phyloP scores from a whole-genome alignment of 225 moss, liverwort and hornwort species.

The Pseudisothecium myosuroides region DNA sequence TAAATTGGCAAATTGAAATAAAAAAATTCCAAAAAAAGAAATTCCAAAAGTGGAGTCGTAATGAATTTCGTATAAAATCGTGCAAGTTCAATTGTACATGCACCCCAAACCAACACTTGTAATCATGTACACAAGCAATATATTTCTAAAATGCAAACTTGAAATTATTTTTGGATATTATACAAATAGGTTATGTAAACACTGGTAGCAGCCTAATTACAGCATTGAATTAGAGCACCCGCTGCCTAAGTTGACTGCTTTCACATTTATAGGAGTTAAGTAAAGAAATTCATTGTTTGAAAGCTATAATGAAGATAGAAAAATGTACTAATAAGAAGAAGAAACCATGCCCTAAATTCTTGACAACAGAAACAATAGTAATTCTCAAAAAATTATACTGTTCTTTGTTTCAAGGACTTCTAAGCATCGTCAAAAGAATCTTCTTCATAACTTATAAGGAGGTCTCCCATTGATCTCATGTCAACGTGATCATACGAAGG shows the following conservation, averaged over 20 bases:
- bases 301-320: background rate
- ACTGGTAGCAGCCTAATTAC: background rate
- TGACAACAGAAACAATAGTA: background rate
- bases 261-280: background rate
- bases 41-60: background rate
- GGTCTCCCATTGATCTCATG: too few species aligned
- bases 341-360: background rate
- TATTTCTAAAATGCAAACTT: background rate
- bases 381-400: too few species aligned
- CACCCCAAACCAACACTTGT: background rate
- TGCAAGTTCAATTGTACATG: background rate
- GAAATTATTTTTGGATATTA: background rate
- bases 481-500: background rate
- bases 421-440: background rate
- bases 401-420: background rate
- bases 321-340: background rate
- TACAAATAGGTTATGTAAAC: background rate
- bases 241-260: background rate
- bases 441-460: background rate
- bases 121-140: background rate
- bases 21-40: background rate
- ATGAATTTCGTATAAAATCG: background rate
- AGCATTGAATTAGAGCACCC: background rate
- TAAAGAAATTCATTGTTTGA: background rate
- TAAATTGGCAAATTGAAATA: background rate